phyloP scores from a whole-genome alignment of 2,329 filamentous ascomycete genomes.

The Fusarium sororula region DNA sequence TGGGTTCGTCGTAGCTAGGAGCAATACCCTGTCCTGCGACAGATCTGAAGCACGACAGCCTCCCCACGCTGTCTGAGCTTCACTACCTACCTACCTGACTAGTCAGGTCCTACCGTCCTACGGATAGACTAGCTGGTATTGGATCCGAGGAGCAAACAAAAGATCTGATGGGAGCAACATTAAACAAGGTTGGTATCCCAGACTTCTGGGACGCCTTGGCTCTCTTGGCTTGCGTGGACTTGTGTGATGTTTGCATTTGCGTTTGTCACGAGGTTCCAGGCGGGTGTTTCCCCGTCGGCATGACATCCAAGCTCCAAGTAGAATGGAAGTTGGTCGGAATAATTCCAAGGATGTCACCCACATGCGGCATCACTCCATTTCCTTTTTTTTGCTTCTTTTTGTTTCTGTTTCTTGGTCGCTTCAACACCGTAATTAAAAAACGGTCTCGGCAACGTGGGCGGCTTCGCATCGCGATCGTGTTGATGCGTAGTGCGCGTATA shows the following conservation, averaged over 20 bases:
- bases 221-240: constrained; percentile 18
- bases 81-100: constrained; percentile 18
- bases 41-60: constrained; percentile 56
- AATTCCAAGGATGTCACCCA: not conserved
- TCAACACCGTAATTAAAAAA: constrained; percentile 6
- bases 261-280: constrained; percentile 5
- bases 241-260: not conserved
- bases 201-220: constrained; percentile 30
- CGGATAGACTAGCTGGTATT: not conserved
- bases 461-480: not conserved
- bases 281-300: constrained; percentile 1
- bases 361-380: not conserved
- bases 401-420: not conserved
- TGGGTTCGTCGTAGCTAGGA: constrained; percentile 20
- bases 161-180: not conserved
- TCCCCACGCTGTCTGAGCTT: constrained; percentile 38
- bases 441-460: constrained; percentile 14
- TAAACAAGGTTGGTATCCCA: constrained; percentile 25
- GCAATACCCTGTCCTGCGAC: constrained; percentile 55
- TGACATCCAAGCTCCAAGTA: not conserved
- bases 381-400: not conserved
- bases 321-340: constrained; percentile 3
- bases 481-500: constrained; percentile 14
- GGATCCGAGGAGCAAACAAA: constrained; percentile 9
- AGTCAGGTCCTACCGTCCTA: constrained; percentile 1